A percentile compares a stretch with the other conserved stretches of the same genome.
Conservation (phyloP, 345 rosid species). For the Erucastrum elatum region DNA sequence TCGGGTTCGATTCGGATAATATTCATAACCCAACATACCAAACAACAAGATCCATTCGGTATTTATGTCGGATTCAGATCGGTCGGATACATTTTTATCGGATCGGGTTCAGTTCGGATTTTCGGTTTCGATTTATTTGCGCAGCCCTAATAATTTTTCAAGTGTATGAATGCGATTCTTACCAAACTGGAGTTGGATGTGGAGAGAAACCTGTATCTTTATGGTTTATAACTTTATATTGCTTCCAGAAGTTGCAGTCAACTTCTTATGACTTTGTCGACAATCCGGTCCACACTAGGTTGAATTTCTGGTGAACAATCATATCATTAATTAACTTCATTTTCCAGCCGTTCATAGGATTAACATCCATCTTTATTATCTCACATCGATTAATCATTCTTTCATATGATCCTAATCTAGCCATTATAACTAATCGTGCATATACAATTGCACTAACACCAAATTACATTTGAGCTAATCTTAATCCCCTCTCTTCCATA, state of each 20-base stretch:
- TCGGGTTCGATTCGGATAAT: too few species aligned
- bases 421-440: not conserved
- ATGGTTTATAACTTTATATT: not conserved
- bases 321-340: not conserved
- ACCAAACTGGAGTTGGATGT: not conserved
- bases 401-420: not conserved
- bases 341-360: not conserved
- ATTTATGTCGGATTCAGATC: too few species aligned
- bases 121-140: too few species aligned
- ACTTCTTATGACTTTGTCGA: not conserved
- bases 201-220: not conserved
- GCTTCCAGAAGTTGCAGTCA: not conserved
- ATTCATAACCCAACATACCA: too few species aligned
- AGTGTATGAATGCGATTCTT: not conserved
- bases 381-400: not conserved
- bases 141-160: not conserved
- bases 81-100: too few species aligned
- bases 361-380: not conserved
- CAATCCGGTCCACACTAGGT: not conserved
- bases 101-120: too few species aligned
- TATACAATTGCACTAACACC: not conserved
- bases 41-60: too few species aligned
- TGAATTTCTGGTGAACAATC: not conserved
- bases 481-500: not conserved
- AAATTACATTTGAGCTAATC: not conserved